A percentile compares a stretch with the other conserved stretches of the same genome.
Evolutionary conservation across 768 basidiomycete species (phyloP).

Genomic region (Leccinum subgranulosum): DNA sequence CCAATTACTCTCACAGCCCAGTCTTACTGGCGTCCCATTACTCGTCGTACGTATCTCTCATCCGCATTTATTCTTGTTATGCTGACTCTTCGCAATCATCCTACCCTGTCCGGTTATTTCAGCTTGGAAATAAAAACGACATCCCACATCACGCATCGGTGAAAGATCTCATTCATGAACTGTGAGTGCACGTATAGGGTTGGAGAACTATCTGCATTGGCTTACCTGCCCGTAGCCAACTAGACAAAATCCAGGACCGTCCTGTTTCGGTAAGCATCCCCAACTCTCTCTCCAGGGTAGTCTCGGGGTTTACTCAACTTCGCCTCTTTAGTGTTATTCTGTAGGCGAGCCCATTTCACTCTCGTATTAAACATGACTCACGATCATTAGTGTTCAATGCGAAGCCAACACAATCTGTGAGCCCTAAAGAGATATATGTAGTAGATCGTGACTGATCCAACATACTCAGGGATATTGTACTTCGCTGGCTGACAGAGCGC

Average conservation of each 20-base stretch:
- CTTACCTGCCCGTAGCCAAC: slow-evolving; percentile 40
- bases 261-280: slow-evolving; percentile 74
- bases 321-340: slow-evolving; percentile 64
- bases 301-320: not conserved
- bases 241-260: slow-evolving; percentile 76
- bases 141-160: slow-evolving; percentile 71
- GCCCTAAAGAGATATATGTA: slow-evolving; percentile 20
- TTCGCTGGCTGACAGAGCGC: slow-evolving; percentile 81
- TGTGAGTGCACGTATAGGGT: slow-evolving; percentile 43
- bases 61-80: not conserved
- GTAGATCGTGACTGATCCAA: not conserved
- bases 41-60: slow-evolving; percentile 60
- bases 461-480: slow-evolving; percentile 66
- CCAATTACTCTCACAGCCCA: slow-evolving; percentile 65
- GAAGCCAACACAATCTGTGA: slow-evolving; percentile 89
- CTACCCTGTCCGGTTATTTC: not conserved
- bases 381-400: slow-evolving; percentile 81
- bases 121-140: slow-evolving; percentile 96
- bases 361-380: not conserved
- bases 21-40: slow-evolving; percentile 68
- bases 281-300: not conserved
- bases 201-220: not conserved
- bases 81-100: not conserved
- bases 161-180: slow-evolving; percentile 75
- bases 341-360: slow-evolving; percentile 37